Evolutionary conservation across 1,284 basidiomycete genomes (phyloP), one percentile per base, ranked within the genome.

Genomic region (Malassezia restricta): DNA sequence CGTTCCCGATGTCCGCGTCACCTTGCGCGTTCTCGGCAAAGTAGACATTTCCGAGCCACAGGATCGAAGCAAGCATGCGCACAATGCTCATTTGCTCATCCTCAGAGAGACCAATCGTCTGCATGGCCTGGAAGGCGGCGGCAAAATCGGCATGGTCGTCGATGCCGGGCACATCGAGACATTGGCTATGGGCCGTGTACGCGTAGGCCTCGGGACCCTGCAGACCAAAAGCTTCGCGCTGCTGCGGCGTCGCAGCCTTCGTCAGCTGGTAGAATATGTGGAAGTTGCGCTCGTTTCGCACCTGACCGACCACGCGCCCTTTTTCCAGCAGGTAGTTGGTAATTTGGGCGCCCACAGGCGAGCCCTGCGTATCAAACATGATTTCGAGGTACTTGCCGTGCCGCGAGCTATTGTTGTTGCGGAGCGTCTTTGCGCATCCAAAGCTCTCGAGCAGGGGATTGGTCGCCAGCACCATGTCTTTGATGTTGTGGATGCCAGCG

Each of bases 251-350:
- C 5, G 94, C 94, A 6, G 84, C 90, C 74, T 96, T 98, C 39
- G 94, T 95, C 74, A 98, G 92, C 74, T 99, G 94, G 75, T 98
- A 99, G 78, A 99, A 98, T 61, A 99, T 94, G 74, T 99, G 94
- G 75, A 99, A 99, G 75, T 94, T 88, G 57, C 94, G 82, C 76
- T 99, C 94, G 64, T 88, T 86, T 68, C 87, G 85, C 54, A 98
- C 88, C 74, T 99, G 94, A 15, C 90, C 89, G 5, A 96, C 91
- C 11, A 98, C 89, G 60, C 94, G 65, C 49, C 86, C 86, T 75
- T 98, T 98, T 76, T 99, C 94, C 58, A 99, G 78, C 27, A 99
- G 80, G 72, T 98, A 99, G 75, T 98, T 98, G 12, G 94, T 98
- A 67, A 98, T 98, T 71, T 92, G 88, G 3, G 92, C 94, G 49